Conservation (phyloP, 1,284 basidiomycete genomes). For the Cerioporus squamosus region DNA sequence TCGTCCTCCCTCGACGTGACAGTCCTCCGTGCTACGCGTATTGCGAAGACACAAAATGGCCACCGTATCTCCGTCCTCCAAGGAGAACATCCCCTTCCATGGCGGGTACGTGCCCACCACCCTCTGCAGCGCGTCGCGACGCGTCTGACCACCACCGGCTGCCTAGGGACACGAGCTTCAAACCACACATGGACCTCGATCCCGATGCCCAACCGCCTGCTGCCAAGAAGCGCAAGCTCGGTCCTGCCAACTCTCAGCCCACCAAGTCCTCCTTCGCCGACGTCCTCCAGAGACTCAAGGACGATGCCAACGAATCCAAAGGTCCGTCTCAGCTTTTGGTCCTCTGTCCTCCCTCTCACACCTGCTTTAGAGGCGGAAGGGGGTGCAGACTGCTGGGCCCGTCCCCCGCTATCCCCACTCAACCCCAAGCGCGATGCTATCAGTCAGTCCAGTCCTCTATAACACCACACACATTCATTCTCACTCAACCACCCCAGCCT, state of each 20-base stretch:
- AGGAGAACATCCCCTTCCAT: constrained; percentile 35
- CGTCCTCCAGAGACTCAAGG: constrained; percentile 76
- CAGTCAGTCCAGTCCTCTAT: constrained; percentile 37
- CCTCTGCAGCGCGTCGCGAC: too few species aligned
- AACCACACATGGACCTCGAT: constrained; percentile 33
- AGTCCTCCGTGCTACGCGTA: too few species aligned
- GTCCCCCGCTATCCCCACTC: constrained; percentile 64
- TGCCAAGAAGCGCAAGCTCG: constrained; percentile 65
- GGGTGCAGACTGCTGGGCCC: constrained; percentile 78
- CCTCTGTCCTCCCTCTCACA: not conserved
- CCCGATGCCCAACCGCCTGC: too few species aligned
- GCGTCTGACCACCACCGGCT: not conserved
- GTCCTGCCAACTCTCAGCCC: constrained; percentile 40
- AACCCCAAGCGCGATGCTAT: constrained; percentile 69
- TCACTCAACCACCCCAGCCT: constrained; percentile 51
- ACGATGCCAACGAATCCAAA: constrained; percentile 57
- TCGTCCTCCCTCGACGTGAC: not conserved
- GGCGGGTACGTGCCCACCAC: constrained; percentile 27
- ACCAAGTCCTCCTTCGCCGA: constrained; percentile 69
- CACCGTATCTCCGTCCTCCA: constrained; percentile 26
- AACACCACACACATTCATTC: too few species aligned
- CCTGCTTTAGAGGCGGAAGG: constrained; percentile 61
- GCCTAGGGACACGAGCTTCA: constrained; percentile 26
- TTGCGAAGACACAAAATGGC: constrained; percentile 11
- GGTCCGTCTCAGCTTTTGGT: constrained; percentile 37